Evolutionary conservation across 2,329 filamentous ascomycete species (phyloP).

Genomic region (Pseudogymnoascus sp.): DNA sequence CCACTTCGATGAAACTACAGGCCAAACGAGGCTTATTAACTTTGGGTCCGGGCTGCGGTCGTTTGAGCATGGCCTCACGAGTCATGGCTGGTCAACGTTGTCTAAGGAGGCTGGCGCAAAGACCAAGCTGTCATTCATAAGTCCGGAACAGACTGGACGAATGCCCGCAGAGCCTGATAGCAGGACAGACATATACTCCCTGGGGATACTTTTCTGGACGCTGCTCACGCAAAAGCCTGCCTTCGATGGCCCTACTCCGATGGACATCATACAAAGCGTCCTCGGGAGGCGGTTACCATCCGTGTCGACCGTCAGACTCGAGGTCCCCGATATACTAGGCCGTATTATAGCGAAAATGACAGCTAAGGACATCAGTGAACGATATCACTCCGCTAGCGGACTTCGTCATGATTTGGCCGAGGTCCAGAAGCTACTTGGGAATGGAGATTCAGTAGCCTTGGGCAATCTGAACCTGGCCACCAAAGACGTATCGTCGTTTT

Average conservation of each 20-base stretch:
- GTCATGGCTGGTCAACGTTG: slow-evolving; percentile 75
- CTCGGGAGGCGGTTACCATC: slow-evolving; percentile 69
- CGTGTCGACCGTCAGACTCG: slow-evolving; percentile 67
- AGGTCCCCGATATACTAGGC: slow-evolving; percentile 75
- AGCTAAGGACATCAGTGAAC: slow-evolving; percentile 74
- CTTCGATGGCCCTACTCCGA: slow-evolving; percentile 68
- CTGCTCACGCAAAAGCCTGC: slow-evolving; percentile 71
- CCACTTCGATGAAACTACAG: slow-evolving; percentile 66
- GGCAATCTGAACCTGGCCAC: slow-evolving; percentile 67
- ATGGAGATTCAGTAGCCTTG: slow-evolving; percentile 64
- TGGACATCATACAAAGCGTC: slow-evolving; percentile 88
- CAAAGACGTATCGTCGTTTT: slow-evolving; percentile 88
- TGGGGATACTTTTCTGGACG: slow-evolving; percentile 84
- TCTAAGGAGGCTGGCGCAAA: slow-evolving; percentile 79
- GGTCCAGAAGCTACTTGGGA: slow-evolving; percentile 64
- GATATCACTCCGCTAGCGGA: slow-evolving; percentile 83
- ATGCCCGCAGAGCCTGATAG: slow-evolving; percentile 88
- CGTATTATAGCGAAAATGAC: slow-evolving; percentile 88
- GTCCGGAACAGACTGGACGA: slow-evolving; percentile 87
- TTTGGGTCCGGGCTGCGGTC: slow-evolving; percentile 80
- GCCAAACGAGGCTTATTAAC: slow-evolving; percentile 68
- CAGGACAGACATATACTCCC: slow-evolving; percentile 85
- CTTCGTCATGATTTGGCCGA: slow-evolving; percentile 71
- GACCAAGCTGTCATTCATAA: slow-evolving; percentile 85
- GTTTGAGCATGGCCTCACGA: slow-evolving; percentile 82